Conservation (phyloP, 2,329 filamentous ascomycete genomes). For the Fusarium citri region DNA sequence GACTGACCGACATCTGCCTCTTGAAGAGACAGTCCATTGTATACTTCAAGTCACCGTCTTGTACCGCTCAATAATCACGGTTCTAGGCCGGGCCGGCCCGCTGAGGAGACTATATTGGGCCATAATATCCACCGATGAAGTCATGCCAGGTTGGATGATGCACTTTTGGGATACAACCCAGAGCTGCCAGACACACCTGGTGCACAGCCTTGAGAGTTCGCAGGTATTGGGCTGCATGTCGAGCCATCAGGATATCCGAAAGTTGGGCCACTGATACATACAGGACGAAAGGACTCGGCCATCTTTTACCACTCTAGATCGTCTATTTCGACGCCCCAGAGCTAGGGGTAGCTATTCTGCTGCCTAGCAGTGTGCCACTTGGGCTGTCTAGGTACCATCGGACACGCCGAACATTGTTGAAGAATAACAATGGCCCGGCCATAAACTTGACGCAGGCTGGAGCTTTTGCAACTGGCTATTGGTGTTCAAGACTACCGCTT, state of each 20-base stretch:
- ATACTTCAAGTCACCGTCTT: not conserved
- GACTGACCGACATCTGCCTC: not conserved
- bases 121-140: not conserved
- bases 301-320: not conserved
- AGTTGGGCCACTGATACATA: not conserved
- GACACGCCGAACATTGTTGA: not conserved
- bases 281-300: not conserved
- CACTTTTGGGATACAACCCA: conserved; percentile 6
- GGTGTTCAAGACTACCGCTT: not conserved
- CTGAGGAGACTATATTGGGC: not conserved
- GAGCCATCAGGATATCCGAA: not conserved
- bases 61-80: conserved; percentile 2
- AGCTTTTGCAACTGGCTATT: not conserved
- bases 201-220: conserved; percentile 10
- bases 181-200: conserved; percentile 2
- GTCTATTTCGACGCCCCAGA: not conserved
- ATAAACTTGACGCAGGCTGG: not conserved
- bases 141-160: conserved; percentile 13
- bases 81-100: conserved; percentile 8
- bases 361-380: not conserved
- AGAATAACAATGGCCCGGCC: not conserved
- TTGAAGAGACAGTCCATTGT: not conserved
- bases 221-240: conserved; percentile 1
- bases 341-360: not conserved
- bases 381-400: not conserved